Evolutionary conservation across 164 flowering plant genomes (phyloP).

Genomic region (Macadamia integrifolia): DNA sequence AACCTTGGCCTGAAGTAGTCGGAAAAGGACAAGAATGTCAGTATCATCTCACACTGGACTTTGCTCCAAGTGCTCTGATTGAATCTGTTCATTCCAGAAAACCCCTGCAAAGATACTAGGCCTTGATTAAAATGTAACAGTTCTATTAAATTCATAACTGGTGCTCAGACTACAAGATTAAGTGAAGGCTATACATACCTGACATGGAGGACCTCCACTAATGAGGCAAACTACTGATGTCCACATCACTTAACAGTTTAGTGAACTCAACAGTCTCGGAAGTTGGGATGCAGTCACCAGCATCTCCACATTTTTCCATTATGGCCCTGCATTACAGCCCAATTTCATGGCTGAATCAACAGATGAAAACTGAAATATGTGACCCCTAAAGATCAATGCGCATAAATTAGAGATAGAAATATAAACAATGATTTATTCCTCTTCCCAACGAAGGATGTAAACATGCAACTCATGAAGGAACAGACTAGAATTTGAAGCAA

Average conservation of each 20-base stretch:
- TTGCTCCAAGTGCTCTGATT: conserved; percentile 92
- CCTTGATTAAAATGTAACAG: background rate
- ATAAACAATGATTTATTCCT: too few species aligned
- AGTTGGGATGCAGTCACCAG: conserved; percentile 72
- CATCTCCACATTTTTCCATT: conserved; percentile 74
- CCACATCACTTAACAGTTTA: conserved; percentile 38
- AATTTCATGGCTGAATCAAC: conserved; percentile 3
- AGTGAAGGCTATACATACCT: conserved; percentile 27
- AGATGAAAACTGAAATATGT: background rate
- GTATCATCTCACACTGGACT: conserved; percentile 95
- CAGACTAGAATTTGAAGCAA: background rate
- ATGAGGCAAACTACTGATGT: conserved; percentile 62
- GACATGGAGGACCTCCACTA: conserved; percentile 98
- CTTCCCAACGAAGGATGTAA: background rate
- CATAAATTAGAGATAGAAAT: too few species aligned
- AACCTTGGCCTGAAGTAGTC: conserved; percentile 82
- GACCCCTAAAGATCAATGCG: background rate
- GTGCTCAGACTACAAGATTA: background rate
- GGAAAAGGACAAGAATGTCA: conserved; percentile 87
- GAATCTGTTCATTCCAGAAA: conserved; percentile 96
- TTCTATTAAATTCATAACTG: background rate
- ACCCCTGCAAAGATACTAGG: conserved; percentile 53
- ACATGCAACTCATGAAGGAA: background rate
- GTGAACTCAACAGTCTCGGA: conserved; percentile 69
- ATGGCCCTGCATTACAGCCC: conserved; percentile 48